These are phyloP conservation scores for Thuja plicata DNA, from an alignment of 83 land plant species.

Conservation along the genomic window DNA sequence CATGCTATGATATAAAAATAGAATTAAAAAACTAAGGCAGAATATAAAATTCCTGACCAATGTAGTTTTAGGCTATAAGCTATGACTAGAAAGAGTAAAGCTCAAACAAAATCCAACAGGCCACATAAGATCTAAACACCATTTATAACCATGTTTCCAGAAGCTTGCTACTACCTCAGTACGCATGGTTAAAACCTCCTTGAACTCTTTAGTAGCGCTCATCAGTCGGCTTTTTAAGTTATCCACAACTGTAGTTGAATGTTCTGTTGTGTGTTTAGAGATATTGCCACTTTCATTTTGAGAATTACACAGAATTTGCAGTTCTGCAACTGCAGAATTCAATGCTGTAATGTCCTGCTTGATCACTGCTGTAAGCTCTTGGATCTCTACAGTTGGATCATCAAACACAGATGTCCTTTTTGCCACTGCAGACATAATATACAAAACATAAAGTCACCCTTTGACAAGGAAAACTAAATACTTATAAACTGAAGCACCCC, in stretches of 20 bases:
- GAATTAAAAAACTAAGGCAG: background rate
- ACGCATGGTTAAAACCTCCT: slow-evolving; percentile 88
- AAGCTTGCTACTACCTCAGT: slow-evolving; percentile 64
- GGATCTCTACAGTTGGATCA: slow-evolving; percentile 93
- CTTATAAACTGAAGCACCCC: background rate
- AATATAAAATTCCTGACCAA: too few relatives aligned
- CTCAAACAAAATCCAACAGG: background rate
- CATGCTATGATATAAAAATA: background rate
- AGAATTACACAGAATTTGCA: slow-evolving; percentile 73
- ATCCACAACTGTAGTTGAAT: slow-evolving; percentile 92
- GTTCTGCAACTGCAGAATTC: slow-evolving; percentile 82
- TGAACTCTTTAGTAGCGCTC: slow-evolving; percentile 92
- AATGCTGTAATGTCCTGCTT: slow-evolving; percentile 93
- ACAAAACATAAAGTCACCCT: background rate
- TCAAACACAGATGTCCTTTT: slow-evolving; percentile 91
- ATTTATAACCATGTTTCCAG: background rate
- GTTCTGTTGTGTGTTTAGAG: slow-evolving; percentile 78
- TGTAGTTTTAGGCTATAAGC: background rate
- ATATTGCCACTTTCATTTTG: slow-evolving; percentile 72
- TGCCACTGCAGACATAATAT: slow-evolving; percentile 68
- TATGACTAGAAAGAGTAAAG: background rate
- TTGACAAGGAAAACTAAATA: background rate
- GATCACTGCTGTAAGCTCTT: slow-evolving; percentile 89
- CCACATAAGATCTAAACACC: background rate
- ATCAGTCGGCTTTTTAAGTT: slow-evolving; percentile 85